These are phyloP conservation scores for Closterium sp. DNA, from an alignment of 139 green algal species.

Conservation along the genomic window DNA sequence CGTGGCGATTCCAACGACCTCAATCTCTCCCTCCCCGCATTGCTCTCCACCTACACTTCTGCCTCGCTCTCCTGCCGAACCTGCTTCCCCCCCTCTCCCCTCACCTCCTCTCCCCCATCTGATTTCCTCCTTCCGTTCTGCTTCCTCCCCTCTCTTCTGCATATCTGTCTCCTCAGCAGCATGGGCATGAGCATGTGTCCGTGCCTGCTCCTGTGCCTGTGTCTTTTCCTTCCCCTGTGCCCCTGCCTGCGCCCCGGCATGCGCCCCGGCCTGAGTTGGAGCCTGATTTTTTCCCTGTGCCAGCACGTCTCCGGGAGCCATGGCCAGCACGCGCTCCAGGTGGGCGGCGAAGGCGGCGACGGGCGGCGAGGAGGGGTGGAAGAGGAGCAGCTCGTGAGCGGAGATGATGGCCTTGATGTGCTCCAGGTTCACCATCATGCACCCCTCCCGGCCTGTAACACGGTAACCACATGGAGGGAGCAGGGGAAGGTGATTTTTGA, in stretches of 20 bases:
- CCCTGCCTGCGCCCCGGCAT: no score
- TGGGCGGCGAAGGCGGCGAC: not conserved
- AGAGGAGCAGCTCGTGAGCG: not conserved
- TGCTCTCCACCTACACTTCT: no score
- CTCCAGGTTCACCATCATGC: constrained; percentile 44
- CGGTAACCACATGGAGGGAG: not conserved
- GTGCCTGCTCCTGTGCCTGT: not conserved
- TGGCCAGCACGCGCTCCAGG: not conserved
- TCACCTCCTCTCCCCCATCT: no score
- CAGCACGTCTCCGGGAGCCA: not conserved
- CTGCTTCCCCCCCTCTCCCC: no score
- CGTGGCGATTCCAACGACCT: no score
- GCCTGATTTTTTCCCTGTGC: not conserved
- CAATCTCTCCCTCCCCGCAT: no score
- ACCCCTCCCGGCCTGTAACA: constrained; percentile 9
- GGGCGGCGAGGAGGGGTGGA: not conserved
- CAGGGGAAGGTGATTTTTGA: not conserved
- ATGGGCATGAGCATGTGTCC: not conserved
- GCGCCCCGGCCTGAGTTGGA: not conserved
- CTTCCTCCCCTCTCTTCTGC: not conserved
- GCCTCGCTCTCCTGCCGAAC: no score
- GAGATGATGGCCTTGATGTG: constrained; percentile 23
- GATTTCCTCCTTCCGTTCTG: no score
- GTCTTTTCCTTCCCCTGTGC: no score
- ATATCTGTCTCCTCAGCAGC: not conserved